A percentile compares a stretch with the other conserved stretches of the same genome.
Conservation (phyloP, 2,329 filamentous ascomycete species). For the Calonectria honghensis region DNA sequence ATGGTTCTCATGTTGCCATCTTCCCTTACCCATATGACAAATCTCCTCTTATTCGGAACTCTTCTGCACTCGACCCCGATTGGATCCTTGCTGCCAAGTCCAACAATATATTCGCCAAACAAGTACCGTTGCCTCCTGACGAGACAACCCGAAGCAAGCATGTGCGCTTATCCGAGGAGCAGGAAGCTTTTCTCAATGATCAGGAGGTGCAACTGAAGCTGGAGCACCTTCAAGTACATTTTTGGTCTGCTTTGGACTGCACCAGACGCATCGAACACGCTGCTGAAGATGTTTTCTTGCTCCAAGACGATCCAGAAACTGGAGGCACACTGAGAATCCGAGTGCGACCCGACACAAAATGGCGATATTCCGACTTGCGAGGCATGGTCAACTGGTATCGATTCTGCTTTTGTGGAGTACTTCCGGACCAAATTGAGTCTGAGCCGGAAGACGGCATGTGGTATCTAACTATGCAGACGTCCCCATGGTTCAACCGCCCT, state of each 20-base stretch:
- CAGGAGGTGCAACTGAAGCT: conserved; percentile 19
- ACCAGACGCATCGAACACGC: conserved; percentile 17
- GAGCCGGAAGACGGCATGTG: conserved; percentile 53
- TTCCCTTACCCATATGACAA: conserved; percentile 24
- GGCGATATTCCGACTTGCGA: conserved; percentile 52
- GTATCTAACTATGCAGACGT: conserved; percentile 47
- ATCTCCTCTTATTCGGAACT: conserved; percentile 29
- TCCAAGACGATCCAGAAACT: not conserved
- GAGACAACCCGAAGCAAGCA: not conserved
- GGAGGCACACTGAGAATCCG: not conserved
- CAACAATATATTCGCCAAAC: not conserved
- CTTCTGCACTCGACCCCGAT: not conserved
- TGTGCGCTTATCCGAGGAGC: not conserved
- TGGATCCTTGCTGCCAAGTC: conserved; percentile 19
- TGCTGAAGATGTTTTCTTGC: too few species aligned
- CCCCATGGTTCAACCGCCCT: conserved; percentile 55
- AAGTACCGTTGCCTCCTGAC: not conserved
- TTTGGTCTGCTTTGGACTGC: conserved; percentile 54
- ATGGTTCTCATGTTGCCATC: not conserved
- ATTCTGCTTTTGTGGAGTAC: conserved; percentile 46
- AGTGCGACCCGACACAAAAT: conserved; percentile 9
- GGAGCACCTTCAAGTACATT: conserved; percentile 48
- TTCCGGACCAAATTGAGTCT: conserved; percentile 39
- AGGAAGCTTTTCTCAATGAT: not conserved
- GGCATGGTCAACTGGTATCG: conserved; percentile 58